Base-by-base conservation (phyloP, 768 basidiomycete genomes). In the Xanthoconium purpureum region DNA sequence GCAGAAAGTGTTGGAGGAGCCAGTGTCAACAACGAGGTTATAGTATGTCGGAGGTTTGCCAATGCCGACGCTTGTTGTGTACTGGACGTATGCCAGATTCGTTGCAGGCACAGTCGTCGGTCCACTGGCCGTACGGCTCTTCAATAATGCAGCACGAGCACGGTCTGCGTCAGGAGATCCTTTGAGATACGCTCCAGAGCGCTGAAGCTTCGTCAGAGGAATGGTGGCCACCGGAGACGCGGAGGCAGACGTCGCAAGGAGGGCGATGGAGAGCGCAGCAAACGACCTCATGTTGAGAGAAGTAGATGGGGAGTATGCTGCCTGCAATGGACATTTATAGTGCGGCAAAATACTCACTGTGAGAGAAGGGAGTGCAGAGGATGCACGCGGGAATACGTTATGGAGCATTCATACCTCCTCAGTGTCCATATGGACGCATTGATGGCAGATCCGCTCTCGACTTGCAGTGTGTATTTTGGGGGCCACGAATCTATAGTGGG, bases 1-100 rank as follows among this genome's bases (percentile, higher is more conserved):
- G 48, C 71, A 62, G 49, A 71, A 72, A 0, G 67, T 73, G 50
- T 70, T 72, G 15, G 72, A 67, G 28, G 64, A 65, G 6, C 72
- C 69, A 4, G 73, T 73, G 52, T 73, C 73, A 14, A 72, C 54
- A 7, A 72, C 37, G 10, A 72, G 62, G 44, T 66, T 61, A 53
- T 71, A 68, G 40, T 66, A 59, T 10, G 68, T 71, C 6, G 61
- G 38, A 18, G 70, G 71, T 29, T 9, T 52, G 18, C 71, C 68
- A 7, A 73, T 63, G 15, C 65, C 68, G 15, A 72, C 63, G 3
- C 57, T 58, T 0, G 61, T 53, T 9, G 61, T 62, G 52, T 68
- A 73, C 46, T 47, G 56, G 9, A 32, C 17, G 10, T 63, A 62
- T 24, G 11, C 57, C 10, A 59, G 14, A 46, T 59, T 64, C 18